phyloP scores from a whole-genome alignment of 139 green algal genomes.

The Axilococcus clingmanii region DNA sequence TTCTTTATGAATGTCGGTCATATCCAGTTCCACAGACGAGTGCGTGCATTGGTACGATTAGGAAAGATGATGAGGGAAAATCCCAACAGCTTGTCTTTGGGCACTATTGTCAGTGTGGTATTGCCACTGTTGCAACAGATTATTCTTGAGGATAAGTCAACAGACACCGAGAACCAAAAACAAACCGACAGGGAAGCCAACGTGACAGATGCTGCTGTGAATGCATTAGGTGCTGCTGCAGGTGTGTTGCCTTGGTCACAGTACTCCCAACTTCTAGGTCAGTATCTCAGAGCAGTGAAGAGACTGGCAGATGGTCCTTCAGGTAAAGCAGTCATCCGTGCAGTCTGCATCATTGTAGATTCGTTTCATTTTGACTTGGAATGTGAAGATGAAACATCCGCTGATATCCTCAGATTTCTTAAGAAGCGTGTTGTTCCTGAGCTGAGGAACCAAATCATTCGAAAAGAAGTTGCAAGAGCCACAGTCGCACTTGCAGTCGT shows the following conservation, averaged over 20 bases:
- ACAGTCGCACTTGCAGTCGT: conserved; percentile 72
- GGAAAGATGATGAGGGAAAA: conserved; percentile 7
- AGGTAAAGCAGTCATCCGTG: conserved; percentile 39
- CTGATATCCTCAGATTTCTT: conserved; percentile 15
- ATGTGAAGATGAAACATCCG: conserved; percentile 11
- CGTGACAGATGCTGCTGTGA: conserved; percentile 55
- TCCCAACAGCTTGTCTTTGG: background rate
- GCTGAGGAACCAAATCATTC: conserved; percentile 45
- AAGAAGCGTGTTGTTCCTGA: conserved; percentile 37
- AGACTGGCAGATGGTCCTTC: conserved; percentile 9
- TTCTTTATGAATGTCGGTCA: conserved; percentile 75
- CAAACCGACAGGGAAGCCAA: conserved; percentile 48
- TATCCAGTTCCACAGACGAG: conserved; percentile 70
- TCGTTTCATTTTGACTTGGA: conserved; percentile 64
- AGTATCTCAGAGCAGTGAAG: conserved; percentile 44
- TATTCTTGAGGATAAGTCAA: conserved; percentile 41
- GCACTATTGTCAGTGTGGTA: conserved; percentile 44
- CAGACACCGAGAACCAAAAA: conserved; percentile 22
- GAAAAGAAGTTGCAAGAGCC: conserved; percentile 38
- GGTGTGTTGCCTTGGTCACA: conserved; percentile 53
- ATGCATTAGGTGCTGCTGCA: conserved; percentile 47
- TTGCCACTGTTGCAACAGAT: conserved; percentile 54
- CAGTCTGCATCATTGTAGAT: conserved; percentile 67
- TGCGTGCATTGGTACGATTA: conserved; percentile 15
- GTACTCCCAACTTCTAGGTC: conserved; percentile 60